Conservation (phyloP, 2,329 filamentous ascomycete genomes). For the Hirsutella minnesotensis region DNA sequence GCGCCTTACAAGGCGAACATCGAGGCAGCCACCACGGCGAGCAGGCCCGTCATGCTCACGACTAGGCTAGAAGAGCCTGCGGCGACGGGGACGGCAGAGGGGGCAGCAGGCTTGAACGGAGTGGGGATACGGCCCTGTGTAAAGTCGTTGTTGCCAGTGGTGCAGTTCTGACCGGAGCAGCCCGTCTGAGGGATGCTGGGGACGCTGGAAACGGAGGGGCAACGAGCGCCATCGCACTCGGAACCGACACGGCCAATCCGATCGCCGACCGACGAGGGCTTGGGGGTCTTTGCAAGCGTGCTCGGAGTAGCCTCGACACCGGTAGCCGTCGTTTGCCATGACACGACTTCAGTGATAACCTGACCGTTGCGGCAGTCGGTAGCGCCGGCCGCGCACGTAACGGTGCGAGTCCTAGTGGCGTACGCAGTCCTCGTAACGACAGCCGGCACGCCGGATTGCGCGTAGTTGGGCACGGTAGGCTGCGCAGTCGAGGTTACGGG, state of each 20-base stretch:
- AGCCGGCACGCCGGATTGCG: slow-evolving; percentile 3
- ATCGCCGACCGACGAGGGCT: slow-evolving; percentile 8
- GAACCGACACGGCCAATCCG: slow-evolving; percentile 12
- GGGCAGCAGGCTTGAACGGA: slow-evolving; percentile 4
- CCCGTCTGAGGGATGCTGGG: slow-evolving; percentile 1
- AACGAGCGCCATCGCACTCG: slow-evolving; percentile 13
- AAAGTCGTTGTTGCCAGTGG: slow-evolving; percentile 10
- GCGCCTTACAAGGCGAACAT: slow-evolving; percentile 14
- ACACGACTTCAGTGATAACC: slow-evolving; percentile 4
- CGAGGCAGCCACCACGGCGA: slow-evolving; percentile 15
- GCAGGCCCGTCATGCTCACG: slow-evolving; percentile 13
- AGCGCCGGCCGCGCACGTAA: slow-evolving; percentile 35
- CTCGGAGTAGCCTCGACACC: slow-evolving; percentile 2
- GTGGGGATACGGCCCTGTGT: slow-evolving; percentile 6
- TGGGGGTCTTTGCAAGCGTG: slow-evolving; percentile 8
- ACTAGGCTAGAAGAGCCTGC: slow-evolving; percentile 30
- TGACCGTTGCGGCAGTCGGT: slow-evolving; percentile 18
- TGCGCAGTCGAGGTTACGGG: slow-evolving; percentile 14
- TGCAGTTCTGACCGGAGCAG: slow-evolving; percentile 4
- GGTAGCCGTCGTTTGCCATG: slow-evolving; percentile 5
- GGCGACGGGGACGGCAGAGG: slow-evolving; percentile 26
- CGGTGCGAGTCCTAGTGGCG: slow-evolving; percentile 29
- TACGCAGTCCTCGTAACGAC: slow-evolving; percentile 19
- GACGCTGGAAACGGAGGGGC: slow-evolving; percentile 2
- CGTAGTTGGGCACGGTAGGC: slow-evolving; percentile 7